Evolutionary conservation across 2,329 filamentous ascomycete genomes (phyloP), one percentile per base, ranked within the genome.

Genomic region (Dothistroma pini): DNA sequence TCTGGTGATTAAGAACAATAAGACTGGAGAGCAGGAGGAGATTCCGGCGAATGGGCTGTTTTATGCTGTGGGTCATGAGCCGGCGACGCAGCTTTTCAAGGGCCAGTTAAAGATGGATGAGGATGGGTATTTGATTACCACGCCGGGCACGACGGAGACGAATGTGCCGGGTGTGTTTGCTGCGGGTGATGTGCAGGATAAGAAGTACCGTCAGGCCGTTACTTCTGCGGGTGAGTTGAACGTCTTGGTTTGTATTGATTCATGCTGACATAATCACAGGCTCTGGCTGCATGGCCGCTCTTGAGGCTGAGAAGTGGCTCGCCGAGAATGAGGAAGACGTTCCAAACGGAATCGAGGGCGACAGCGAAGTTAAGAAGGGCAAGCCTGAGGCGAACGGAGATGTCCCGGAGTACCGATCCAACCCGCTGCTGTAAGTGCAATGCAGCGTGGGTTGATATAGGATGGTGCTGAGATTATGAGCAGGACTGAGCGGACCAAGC

Each of bases 121-220:
- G 65, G 93, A 99, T 66, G 92, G 91, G 22, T 99, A 99, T 78
- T 86, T 99, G 62, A 76, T 92, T 70, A 99, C 95, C 59, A 86
- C 89, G 77, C 89, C 95, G 3, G 96, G 95, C 59, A 93, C 91
- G 51, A 91, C 91, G 61, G 83, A 89, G 73, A 99, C 95, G 53
- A 96, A 86, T 77, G 78, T 97, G 6, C 86, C 91, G 74, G 95
- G 95, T 75, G 91, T 99, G 21, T 99, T 97, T 74, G 95, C 95
- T 41, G 95, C 93, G 10, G 95, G 95, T 66, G 95, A 99, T 75
- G 96, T 99, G 10, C 95, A 99, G 81, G 96, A 99, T 76, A 99
- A 97, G 88, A 87, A 89, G 74, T 99, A 99, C 78, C 86, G 95
- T 75, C 95, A 99, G 81, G 95, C 95, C 52, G 96, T 99, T 68